Conservation (phyloP, 2,329 filamentous ascomycete species). For the Colletotrichum neosansevieriae region DNA sequence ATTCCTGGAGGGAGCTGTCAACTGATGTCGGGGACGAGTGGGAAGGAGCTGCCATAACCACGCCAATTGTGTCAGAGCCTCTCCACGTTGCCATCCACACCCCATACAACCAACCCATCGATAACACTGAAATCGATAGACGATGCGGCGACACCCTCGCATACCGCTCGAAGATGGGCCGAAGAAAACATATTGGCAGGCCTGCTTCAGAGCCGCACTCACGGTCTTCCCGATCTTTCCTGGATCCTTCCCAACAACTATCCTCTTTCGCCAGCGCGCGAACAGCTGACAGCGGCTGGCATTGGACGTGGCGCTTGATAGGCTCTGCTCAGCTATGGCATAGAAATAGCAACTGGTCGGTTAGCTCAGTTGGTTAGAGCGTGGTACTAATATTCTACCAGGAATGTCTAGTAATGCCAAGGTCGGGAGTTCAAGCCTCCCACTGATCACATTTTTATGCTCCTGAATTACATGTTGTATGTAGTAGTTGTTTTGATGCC, state of each 20-base stretch:
- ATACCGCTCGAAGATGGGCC: too few species aligned
- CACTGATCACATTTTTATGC: not conserved
- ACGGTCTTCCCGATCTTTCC: conserved; percentile 1
- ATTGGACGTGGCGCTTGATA: not conserved
- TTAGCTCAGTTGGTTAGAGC: conserved; percentile 32
- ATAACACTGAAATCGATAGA: too few species aligned
- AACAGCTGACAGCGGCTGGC: not conserved
- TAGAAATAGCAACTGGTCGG: not conserved
- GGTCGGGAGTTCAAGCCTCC: conserved; percentile 29
- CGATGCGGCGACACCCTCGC: too few species aligned
- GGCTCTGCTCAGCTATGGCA: too few species aligned
- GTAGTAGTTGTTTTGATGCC: not conserved
- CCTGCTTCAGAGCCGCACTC: not conserved
- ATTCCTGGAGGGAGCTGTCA: not conserved
- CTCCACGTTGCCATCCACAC: too few species aligned
- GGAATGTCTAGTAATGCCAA: conserved; percentile 21
- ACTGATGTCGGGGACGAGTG: not conserved
- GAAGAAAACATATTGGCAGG: too few species aligned
- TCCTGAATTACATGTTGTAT: not conserved
- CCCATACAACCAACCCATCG: too few species aligned
- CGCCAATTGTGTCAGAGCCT: too few species aligned
- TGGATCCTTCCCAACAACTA: not conserved
- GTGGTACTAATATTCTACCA: conserved; percentile 26
- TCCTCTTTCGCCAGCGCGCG: too few species aligned
- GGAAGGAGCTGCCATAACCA: too few species aligned